A percentile compares a stretch with the other conserved stretches of the same genome.
Conservation (phyloP, 495 filamentous ascomycete species). For the Jackrogersella minutella region DNA sequence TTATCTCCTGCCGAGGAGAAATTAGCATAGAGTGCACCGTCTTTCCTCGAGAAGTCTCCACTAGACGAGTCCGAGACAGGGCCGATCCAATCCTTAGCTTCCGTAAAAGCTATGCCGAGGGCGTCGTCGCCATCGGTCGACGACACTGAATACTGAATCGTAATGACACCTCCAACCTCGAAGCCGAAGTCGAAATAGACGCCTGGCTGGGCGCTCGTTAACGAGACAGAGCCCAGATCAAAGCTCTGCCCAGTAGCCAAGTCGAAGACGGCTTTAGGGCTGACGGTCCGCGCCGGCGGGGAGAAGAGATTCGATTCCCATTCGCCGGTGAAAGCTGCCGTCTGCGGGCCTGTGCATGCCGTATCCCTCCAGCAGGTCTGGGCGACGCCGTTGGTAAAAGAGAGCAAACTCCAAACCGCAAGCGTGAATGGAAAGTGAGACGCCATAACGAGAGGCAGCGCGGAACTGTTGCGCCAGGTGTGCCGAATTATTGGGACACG, state of each 20-base stretch:
- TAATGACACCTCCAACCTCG: slow-evolving; percentile 66
- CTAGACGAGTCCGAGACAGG: slow-evolving; percentile 67
- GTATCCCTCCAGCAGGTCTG: slow-evolving; percentile 65
- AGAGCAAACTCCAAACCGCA: slow-evolving; percentile 6
- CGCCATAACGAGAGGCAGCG: slow-evolving; percentile 23
- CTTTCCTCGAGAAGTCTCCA: slow-evolving; percentile 58
- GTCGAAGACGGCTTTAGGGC: slow-evolving; percentile 57
- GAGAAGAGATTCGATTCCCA: slow-evolving; percentile 71
- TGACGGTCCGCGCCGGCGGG: slow-evolving; percentile 61
- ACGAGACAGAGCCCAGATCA: slow-evolving; percentile 43
- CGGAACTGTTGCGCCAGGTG: neutral
- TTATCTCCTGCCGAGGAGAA: slow-evolving; percentile 54
- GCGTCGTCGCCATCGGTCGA: slow-evolving; percentile 51
- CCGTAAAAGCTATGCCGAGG: slow-evolving; percentile 68
- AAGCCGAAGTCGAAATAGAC: slow-evolving; percentile 66
- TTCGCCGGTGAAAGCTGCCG: slow-evolving; percentile 62
- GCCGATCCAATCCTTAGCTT: slow-evolving; percentile 70
- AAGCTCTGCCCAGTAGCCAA: slow-evolving; percentile 42
- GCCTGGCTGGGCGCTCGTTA: slow-evolving; percentile 56
- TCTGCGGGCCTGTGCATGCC: slow-evolving; percentile 60
- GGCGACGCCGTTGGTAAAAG: slow-evolving; percentile 30
- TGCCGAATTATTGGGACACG: neutral
- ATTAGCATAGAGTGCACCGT: slow-evolving; percentile 62
- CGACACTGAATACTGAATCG: slow-evolving; percentile 55
- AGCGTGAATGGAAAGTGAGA: slow-evolving; percentile 9